Base-by-base conservation (phyloP, 805 yeast genomes). In the Kluyveromyces dobzhanskii region DNA sequence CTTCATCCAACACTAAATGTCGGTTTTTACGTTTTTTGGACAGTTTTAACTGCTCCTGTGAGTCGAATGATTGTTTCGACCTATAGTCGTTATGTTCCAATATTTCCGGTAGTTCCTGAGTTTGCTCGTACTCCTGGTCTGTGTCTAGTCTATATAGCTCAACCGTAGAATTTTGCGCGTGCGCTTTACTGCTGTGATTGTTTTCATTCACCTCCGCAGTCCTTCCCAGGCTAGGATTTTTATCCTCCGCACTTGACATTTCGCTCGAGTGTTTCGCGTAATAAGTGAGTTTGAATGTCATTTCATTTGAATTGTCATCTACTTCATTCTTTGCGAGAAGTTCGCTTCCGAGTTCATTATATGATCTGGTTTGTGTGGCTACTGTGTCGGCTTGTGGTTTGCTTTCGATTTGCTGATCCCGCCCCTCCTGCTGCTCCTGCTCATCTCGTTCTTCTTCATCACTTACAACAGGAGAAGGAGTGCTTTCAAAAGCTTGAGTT, bases 1-100 rank as follows among this genome's bases (percentile, higher is more conserved):
- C 46, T 14, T 38, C 46, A 19, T 33, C 33, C 5, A 30, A 14
- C 14, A 32, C 16, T n/a, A 30, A 14, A 9, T 10, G 33, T n/a
- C 29, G 17, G n/a, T 26, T 36, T 21, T 35, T 30, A 12, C 36
- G 29, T 11, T 26, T 24, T 13, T 34, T 34, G 8, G 37, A 25
- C 10, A 23, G 17, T 3, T 25, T 16, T 7, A 34, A 3, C 6
- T 13, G 13, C 17, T 34, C 30, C 12, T 24, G 37, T 17, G 37
- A 34, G 7, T 34, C 37, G 3, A 34, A 34, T 24, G 19, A 24
- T 5, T 29, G 30, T 12, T 12, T 34, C 8, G 10, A 11, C 14
- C 24, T 18, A 11, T 24, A 12, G 11, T 34, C 37, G 10, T 26
- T 14, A 5, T 5, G 17, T 17, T 34, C 37, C 9, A 24, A 34